A percentile compares a stretch with the other conserved stretches of the same genome.
These are phyloP conservation scores for Hygrophila difformis DNA, from an alignment of 257 asterid genomes.

Conservation along the genomic window DNA sequence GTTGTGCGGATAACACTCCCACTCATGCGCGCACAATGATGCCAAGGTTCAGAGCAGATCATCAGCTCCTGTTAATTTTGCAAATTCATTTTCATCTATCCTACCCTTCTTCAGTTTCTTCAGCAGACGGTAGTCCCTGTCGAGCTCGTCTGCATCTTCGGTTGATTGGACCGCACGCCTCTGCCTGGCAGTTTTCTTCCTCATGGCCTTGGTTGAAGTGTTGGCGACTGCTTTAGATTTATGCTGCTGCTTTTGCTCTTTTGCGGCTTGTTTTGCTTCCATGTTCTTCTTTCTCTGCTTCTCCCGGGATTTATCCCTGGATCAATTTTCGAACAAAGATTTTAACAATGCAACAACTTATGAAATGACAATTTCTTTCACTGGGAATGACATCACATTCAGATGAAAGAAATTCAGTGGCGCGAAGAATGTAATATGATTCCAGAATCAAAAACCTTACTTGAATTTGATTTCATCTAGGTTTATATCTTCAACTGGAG, in stretches of 20 bases:
- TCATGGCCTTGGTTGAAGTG: slow-evolving; percentile 26
- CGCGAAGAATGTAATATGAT: background rate
- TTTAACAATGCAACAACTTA: too few species aligned
- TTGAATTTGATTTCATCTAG: slow-evolving; percentile 72
- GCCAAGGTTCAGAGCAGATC: slow-evolving; percentile 56
- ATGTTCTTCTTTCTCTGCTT: slow-evolving; percentile 84
- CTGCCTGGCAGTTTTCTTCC: slow-evolving; percentile 83
- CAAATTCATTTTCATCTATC: slow-evolving; percentile 59
- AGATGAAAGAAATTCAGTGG: background rate
- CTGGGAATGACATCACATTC: background rate
- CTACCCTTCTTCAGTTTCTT: slow-evolving; percentile 72
- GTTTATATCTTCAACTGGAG: slow-evolving; percentile 55
- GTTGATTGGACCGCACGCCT: slow-evolving; percentile 73
- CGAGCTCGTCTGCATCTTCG: slow-evolving; percentile 81
- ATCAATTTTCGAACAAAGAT: background rate
- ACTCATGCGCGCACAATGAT: too few species aligned
- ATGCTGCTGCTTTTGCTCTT: slow-evolving; percentile 32
- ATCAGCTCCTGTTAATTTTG: slow-evolving; percentile 77
- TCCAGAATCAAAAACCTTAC: slow-evolving; percentile 30
- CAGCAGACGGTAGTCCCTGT: slow-evolving; percentile 61
- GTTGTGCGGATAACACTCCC: too few species aligned
- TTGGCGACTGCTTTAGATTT: slow-evolving; percentile 32
- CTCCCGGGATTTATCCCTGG: slow-evolving; percentile 83
- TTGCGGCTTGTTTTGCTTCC: slow-evolving; percentile 45
- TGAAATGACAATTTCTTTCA: too few species aligned